These are phyloP conservation scores for Penicillium argentinense DNA, from an alignment of 495 filamentous ascomycete species.

Conservation along the genomic window DNA sequence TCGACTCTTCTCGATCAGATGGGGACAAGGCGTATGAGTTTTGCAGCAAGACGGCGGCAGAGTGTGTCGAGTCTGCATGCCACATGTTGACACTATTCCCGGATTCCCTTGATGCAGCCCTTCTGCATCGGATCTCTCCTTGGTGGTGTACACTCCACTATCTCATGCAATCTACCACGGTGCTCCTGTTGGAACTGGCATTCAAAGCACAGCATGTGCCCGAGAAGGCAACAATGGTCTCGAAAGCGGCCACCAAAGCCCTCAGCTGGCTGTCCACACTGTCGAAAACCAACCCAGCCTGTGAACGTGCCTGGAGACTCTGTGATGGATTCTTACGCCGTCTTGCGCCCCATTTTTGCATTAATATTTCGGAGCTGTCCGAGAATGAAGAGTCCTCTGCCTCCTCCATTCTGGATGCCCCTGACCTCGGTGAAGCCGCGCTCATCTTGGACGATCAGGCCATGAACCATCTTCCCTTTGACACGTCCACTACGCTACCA, in stretches of 20 bases:
- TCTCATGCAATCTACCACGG: slow-evolving; percentile 58
- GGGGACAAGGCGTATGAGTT: slow-evolving; percentile 43
- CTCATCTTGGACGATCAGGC: slow-evolving; percentile 4
- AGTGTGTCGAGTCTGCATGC: slow-evolving; percentile 59
- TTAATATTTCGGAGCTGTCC: slow-evolving; percentile 29
- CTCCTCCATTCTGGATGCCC: slow-evolving; percentile 16
- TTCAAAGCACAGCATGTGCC: slow-evolving; percentile 56
- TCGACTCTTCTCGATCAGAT: slow-evolving; percentile 39
- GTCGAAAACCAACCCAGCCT: slow-evolving; percentile 44
- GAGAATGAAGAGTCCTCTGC: slow-evolving; percentile 22
- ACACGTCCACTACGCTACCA: slow-evolving; percentile 13
- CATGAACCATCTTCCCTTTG: slow-evolving; percentile 20
- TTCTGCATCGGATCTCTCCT: slow-evolving; percentile 51
- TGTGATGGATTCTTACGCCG: slow-evolving; percentile 48
- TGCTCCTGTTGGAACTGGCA: slow-evolving; percentile 59
- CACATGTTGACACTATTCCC: slow-evolving; percentile 55
- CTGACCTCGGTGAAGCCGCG: slow-evolving; percentile 9
- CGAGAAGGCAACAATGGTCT: slow-evolving; percentile 48
- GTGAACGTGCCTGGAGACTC: slow-evolving; percentile 51
- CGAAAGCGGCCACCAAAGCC: slow-evolving; percentile 54
- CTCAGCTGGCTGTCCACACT: slow-evolving; percentile 53
- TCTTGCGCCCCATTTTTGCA: slow-evolving; percentile 38
- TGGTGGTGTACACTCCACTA: slow-evolving; percentile 68
- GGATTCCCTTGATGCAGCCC: slow-evolving; percentile 33
- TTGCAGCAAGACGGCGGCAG: slow-evolving; percentile 50